Evolutionary conservation across 1,139 yeast genomes (phyloP).

Genomic region (Taphrina populina): DNA sequence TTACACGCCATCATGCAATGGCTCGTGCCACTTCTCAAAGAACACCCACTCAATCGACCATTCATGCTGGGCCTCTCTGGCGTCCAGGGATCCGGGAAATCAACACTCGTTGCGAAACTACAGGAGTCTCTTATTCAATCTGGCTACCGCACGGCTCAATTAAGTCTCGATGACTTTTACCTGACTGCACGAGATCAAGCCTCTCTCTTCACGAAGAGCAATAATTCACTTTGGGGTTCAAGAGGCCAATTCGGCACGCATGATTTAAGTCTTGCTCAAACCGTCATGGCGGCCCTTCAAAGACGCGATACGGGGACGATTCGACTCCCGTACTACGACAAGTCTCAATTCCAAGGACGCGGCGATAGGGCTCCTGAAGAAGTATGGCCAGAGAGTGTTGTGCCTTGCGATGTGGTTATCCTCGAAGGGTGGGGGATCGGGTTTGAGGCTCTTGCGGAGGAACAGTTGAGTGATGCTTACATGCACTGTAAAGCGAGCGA

Average conservation of each 20-base stretch:
- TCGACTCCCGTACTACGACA: slow-evolving; percentile 72
- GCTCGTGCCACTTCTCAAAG: slow-evolving; percentile 7
- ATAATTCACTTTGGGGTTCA: slow-evolving; percentile 13
- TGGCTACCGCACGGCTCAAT: slow-evolving; percentile 12
- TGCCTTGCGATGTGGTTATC: slow-evolving; percentile 58
- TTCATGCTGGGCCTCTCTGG: slow-evolving; percentile 73
- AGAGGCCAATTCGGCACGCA: slow-evolving; percentile 91
- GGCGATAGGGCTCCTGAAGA: slow-evolving; percentile 64
- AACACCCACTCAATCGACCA: slow-evolving; percentile 45
- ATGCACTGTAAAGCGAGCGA: slow-evolving; percentile 31
- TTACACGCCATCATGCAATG: slow-evolving; percentile 6
- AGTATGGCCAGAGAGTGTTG: slow-evolving; percentile 40
- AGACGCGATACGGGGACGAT: slow-evolving; percentile 43
- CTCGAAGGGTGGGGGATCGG: slow-evolving; percentile 97
- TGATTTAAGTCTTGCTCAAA: slow-evolving; percentile 55
- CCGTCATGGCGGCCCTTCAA: slow-evolving; percentile 42
- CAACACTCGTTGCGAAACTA: slow-evolving; percentile 51
- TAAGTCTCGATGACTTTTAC: slow-evolving; percentile 74
- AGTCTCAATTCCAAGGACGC: slow-evolving; percentile 65
- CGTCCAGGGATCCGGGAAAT: slow-evolving; percentile 92
- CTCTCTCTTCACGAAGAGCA: slow-evolving; percentile 47
- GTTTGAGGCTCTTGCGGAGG: slow-evolving; percentile 48
- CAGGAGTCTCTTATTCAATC: slow-evolving; percentile 43
- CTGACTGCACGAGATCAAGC: slow-evolving; percentile 62
- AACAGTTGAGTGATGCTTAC: slow-evolving; percentile 32